These are phyloP conservation scores for Aureobasidium subglaciale DNA, from an alignment of 2,329 filamentous ascomycete species.

Conservation along the genomic window DNA sequence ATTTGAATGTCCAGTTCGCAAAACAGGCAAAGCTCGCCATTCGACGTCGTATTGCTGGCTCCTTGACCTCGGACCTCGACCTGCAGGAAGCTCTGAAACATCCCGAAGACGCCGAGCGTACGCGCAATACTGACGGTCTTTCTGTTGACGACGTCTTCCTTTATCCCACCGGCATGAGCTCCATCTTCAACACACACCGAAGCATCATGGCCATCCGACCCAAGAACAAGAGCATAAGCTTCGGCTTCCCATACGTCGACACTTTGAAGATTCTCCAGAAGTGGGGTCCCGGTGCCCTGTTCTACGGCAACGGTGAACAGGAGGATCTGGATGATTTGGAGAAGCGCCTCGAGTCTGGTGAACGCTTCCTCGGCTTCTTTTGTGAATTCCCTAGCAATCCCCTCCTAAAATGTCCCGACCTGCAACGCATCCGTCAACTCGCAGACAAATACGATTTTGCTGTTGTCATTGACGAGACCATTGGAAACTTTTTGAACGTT, in stretches of 20 bases:
- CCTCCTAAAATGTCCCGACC: constrained; percentile 74
- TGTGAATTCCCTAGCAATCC: constrained; percentile 96
- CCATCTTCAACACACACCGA: constrained; percentile 84
- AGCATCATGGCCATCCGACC: constrained; percentile 60
- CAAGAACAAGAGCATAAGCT: constrained; percentile 70
- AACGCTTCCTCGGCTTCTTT: constrained; percentile 75
- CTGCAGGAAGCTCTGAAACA: constrained; percentile 50
- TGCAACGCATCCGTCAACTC: constrained; percentile 69
- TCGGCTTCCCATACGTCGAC: constrained; percentile 96
- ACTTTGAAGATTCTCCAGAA: constrained; percentile 93
- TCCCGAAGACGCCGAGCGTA: constrained; percentile 32
- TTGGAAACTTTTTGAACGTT: constrained; percentile 93
- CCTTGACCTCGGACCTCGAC: constrained; percentile 66
- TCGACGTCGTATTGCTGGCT: constrained; percentile 78
- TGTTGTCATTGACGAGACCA: constrained; percentile 90
- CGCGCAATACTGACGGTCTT: constrained; percentile 51
- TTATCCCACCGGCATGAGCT: constrained; percentile 86
- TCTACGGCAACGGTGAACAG: constrained; percentile 74
- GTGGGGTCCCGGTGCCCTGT: constrained; percentile 80
- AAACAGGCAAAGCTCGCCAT: constrained; percentile 80
- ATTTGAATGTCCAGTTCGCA: constrained; percentile 73
- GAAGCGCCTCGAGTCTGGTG: constrained; percentile 58
- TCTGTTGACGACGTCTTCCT: constrained; percentile 84
- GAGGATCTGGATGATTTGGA: constrained; percentile 82
- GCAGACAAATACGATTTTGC: constrained; percentile 82